Evolutionary conservation across 2,329 filamentous ascomycete genomes (phyloP).

Genomic region (Botrytis tulipae): DNA sequence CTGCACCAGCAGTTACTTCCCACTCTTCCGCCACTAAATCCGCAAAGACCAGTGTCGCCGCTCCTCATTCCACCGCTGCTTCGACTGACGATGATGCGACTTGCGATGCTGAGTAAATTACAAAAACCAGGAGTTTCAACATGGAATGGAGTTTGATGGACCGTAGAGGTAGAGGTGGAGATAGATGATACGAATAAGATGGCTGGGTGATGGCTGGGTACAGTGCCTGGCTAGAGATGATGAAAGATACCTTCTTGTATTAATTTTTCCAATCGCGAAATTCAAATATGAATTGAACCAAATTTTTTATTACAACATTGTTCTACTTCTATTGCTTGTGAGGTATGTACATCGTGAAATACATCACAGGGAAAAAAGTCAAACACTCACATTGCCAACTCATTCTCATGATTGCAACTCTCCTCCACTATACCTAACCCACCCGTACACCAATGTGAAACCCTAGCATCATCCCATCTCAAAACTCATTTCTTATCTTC

Average conservation of each 20-base stretch:
- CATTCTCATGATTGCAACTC: not conserved
- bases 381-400: not conserved
- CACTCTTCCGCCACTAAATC: not conserved
- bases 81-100: not conserved
- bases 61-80: not conserved
- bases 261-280: not conserved
- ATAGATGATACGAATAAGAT: not conserved
- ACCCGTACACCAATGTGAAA: not conserved
- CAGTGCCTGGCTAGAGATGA: not conserved
- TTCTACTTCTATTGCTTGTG: not conserved
- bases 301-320: not conserved
- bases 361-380: not conserved
- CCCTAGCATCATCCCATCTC: not conserved
- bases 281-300: not conserved
- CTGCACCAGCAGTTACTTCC: not conserved
- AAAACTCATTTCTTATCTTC: not conserved
- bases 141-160: too few relatives aligned
- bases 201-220: not conserved
- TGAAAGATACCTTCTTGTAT: constrained; percentile 8
- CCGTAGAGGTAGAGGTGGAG: not conserved
- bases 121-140: not conserved
- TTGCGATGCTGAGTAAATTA: constrained; percentile 13
- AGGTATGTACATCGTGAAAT: not conserved
- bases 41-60: not conserved
- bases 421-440: not conserved